Evolutionary conservation across 768 basidiomycete species (phyloP).

Genomic region (Hygrophorus pudorinus): DNA sequence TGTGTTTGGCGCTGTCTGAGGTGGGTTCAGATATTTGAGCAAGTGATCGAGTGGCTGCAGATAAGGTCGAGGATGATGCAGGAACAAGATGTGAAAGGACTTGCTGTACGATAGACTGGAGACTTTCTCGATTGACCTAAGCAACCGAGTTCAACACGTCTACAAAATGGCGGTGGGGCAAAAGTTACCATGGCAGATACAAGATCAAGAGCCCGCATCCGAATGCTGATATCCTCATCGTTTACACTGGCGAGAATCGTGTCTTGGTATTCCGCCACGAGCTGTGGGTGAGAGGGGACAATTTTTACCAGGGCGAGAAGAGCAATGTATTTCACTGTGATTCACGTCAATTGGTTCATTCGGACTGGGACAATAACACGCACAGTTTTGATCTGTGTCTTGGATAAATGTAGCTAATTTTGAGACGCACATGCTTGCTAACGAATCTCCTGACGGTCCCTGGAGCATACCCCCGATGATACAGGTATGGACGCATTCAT

Average conservation of each 20-base stretch:
- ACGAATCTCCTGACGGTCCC: conserved; percentile 59
- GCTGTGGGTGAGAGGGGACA: conserved; percentile 81
- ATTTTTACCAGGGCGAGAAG: conserved; percentile 93
- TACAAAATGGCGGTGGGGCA: not conserved
- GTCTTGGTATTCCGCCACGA: conserved; percentile 87
- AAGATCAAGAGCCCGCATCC: conserved; percentile 91
- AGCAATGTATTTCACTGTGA: conserved; percentile 91
- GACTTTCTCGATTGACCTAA: conserved; percentile 76
- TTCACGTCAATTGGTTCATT: conserved; percentile 3
- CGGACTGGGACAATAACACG: conserved; percentile 21
- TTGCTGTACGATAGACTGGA: conserved; percentile 86
- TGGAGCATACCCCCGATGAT: conserved; percentile 96
- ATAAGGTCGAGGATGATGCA: conserved; percentile 39
- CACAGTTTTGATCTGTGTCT: conserved; percentile 93
- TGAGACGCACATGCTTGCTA: conserved; percentile 84
- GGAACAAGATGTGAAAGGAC: conserved; percentile 78
- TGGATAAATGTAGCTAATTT: conserved; percentile 89
- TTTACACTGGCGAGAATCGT: conserved; percentile 84
- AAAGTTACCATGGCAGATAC: conserved; percentile 79
- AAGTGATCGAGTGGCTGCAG: conserved; percentile 55
- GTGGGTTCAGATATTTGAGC: conserved; percentile 31
- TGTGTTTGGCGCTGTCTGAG: conserved; percentile 20
- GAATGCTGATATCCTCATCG: conserved; percentile 91
- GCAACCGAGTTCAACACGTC: not conserved
- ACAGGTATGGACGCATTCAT: conserved; percentile 97